Base-by-base conservation (phyloP, 345 rosid species). In the Geranium rotundifolium region DNA sequence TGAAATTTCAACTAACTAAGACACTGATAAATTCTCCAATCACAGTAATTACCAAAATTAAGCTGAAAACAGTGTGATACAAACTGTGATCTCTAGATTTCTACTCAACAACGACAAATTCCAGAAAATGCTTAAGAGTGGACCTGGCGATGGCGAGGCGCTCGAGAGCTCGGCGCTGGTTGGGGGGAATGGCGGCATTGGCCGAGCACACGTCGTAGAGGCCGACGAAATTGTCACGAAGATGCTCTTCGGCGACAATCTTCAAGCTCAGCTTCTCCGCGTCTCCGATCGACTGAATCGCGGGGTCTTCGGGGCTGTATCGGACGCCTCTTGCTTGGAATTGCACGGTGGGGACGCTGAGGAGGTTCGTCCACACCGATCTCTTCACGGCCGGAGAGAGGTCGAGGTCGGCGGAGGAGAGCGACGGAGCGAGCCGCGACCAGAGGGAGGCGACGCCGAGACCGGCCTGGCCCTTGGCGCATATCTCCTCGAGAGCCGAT, bases 401-500 rank as follows among this genome's bases (percentile, higher is more conserved):
- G 46, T 6, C 59, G 30, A 63, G 58, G 66, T 57, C 37, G 10
- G 66, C 29, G 8, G 66, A 15, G 23, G 66, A 54, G 16, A 69
- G 76, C 5, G 64, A 58, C 52, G 75, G 52, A 49, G 15, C 13
- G 68, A 81, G 81, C 3, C 67, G 65, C 60, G 77, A 46, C 85
- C 85, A 84, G 58, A 82, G 81, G 61, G 73, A 67, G 57, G 75
- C 65, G 3, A 80, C 58, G 46, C 79, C 62, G 62, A 86, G 46
- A 12, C 90, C 93, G 54, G 62, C 17, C 16, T 71, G 65, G 59
- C 89, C 90, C 0, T 75, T 82, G 54, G 71, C 73, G 68, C 89
- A 89, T 52, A 84, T 80, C 70, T 84, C 89, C 39, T 81, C 93
- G 15, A 89, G 82, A 17, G 85, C 87, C 12, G 81, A 72, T 57